Evolutionary conservation across 192 early-diverging fungal genomes (phyloP), one percentile per base, ranked within the genome.

Genomic region (Paraglomus occultum): DNA sequence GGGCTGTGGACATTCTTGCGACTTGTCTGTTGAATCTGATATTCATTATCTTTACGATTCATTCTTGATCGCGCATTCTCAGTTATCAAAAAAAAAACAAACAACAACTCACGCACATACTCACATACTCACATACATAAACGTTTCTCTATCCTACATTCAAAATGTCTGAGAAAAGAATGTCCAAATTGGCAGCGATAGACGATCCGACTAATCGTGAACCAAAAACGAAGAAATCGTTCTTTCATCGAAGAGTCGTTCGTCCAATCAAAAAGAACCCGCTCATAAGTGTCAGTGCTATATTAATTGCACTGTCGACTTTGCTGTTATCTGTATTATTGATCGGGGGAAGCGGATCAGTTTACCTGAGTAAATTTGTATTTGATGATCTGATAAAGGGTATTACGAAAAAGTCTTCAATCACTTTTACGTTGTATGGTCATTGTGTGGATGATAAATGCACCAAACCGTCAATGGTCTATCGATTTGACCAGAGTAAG

Each of bases 401-500:
- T 6, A 17, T 70, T 15, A 58, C 45, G 14, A 23, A 57, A 7
- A 70, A 59, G 22, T 38, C 57, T n/a, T 15, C 23, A 0, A 70
- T 70, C 12, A 50, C 45, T 12, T 70, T 70, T 14, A 70, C 67
- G 46, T 59, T 70, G 20, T 42, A 59, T 17, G 54, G 55, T 5
- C 40, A 70, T 50, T 70, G 67, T 39, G 22, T 70, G 0, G 67
- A 70, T 49, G 31, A 70, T 39, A 7, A 39, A 40, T 70, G 67
- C 17, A 49, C 67, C 6, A 14, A 22, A 7, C 55, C 55, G 23
- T 49, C 31, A 2, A 18, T 70, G 3, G 5, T 47, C 9, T 22
- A 70, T 50, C 38, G 50, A 17, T 70, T 70, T 50, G 67, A 70
- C 42, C 23, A 70, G 59, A 6, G 67, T 70, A 70, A 45, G 38